Conservation (phyloP, 1,139 yeast species). For the Pichia terricola region DNA sequence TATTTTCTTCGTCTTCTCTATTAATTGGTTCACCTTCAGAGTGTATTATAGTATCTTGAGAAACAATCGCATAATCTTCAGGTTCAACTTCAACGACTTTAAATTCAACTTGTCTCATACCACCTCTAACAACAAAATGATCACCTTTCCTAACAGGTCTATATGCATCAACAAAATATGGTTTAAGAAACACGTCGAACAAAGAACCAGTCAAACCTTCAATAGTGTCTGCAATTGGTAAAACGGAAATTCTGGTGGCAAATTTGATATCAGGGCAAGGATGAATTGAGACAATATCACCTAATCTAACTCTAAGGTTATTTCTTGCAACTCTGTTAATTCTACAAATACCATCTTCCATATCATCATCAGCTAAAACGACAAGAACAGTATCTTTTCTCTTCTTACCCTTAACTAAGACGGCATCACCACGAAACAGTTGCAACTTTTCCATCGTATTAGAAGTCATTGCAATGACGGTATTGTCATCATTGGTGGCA, state of each 20-base stretch:
- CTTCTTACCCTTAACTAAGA: constrained; percentile 93
- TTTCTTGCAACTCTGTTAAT: constrained; percentile 93
- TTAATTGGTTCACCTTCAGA: constrained; percentile 99
- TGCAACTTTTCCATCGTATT: constrained; percentile 93
- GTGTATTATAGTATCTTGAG: constrained; percentile 96
- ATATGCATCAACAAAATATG: constrained; percentile 97
- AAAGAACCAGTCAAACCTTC: constrained; percentile 98
- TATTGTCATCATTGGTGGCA: constrained; percentile 94
- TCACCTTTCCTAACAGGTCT: constrained; percentile 98
- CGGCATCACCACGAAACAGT: constrained; percentile 96
- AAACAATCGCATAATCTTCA: constrained; percentile 92
- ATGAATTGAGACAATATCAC: constrained; percentile 83
- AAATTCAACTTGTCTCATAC: constrained; percentile 98
- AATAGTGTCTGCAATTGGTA: constrained; percentile 96
- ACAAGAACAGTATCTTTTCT: constrained; percentile 96
- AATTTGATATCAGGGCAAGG: constrained; percentile 98
- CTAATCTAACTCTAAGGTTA: constrained; percentile 87
- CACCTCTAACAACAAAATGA: constrained; percentile 92
- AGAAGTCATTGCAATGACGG: constrained; percentile 89
- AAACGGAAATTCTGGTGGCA: constrained; percentile 84
- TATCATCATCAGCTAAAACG: constrained; percentile 92
- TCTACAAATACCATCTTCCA: constrained; percentile 93
- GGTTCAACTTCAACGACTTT: constrained; percentile 98
- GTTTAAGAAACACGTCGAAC: constrained; percentile 92
- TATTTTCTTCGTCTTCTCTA: constrained; percentile 97